Evolutionary conservation across 2,329 filamentous ascomycete genomes (phyloP).

Genomic region (Fusarium drepaniforme): DNA sequence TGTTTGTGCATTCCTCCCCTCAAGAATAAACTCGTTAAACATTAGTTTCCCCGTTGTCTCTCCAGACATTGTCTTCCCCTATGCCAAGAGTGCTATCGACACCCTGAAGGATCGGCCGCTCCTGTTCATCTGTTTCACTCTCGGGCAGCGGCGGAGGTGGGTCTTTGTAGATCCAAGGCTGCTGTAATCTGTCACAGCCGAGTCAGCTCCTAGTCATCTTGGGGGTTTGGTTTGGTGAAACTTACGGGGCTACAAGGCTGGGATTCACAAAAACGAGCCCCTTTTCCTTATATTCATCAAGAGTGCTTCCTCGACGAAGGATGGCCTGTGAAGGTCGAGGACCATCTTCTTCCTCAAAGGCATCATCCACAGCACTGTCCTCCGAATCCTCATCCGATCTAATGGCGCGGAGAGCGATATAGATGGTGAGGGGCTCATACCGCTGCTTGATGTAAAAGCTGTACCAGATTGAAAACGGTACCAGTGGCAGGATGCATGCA

Average conservation of each 20-base stretch:
- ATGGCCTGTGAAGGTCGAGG: slow-evolving; percentile 55
- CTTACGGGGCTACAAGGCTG: slow-evolving; percentile 76
- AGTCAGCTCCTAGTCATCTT: slow-evolving; percentile 25
- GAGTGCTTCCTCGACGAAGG: slow-evolving; percentile 69
- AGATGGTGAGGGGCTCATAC: slow-evolving; percentile 90
- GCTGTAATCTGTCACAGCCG: slow-evolving; percentile 65
- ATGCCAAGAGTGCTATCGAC: slow-evolving; percentile 53
- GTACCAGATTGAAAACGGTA: slow-evolving; percentile 89
- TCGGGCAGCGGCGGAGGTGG: slow-evolving; percentile 56
- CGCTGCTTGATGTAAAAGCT: slow-evolving; percentile 83
- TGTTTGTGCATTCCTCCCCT: slow-evolving; percentile 16
- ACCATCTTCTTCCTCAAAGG: slow-evolving; percentile 53
- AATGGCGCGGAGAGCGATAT: slow-evolving; percentile 92
- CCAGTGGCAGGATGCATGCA: slow-evolving; percentile 78
- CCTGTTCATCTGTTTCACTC: slow-evolving; percentile 42
- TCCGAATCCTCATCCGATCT: slow-evolving; percentile 64
- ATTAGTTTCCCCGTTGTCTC: slow-evolving; percentile 42
- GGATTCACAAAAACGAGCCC: slow-evolving; percentile 82
- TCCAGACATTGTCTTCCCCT: slow-evolving; percentile 56
- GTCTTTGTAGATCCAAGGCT: slow-evolving; percentile 76
- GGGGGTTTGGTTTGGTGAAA: slow-evolving; percentile 30
- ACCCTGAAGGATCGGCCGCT: slow-evolving; percentile 48
- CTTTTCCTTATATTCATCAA: slow-evolving; percentile 80
- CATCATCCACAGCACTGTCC: slow-evolving; percentile 53
- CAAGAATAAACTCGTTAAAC: slow-evolving; percentile 28